Base-by-base conservation (phyloP, 495 filamentous ascomycete species). In the Aspergillus saccharolyticus region DNA sequence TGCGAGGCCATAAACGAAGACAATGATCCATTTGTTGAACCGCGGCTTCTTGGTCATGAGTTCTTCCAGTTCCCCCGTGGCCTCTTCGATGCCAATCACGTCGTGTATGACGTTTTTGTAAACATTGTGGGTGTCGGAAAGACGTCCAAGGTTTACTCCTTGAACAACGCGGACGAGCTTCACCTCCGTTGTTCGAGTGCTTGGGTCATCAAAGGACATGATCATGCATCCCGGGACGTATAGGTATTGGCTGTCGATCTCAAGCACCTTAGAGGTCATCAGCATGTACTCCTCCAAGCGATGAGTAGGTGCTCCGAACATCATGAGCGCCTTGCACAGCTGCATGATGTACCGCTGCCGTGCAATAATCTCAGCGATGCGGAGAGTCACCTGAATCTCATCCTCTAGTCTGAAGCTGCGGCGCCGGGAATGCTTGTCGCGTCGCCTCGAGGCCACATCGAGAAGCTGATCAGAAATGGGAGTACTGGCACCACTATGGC, bases 91-190 rank as follows among this genome's bases (percentile, higher is more conserved):
- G 19, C 87, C 84, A 44, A 93, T 85, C 17, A 85, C 76, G 67
- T 96, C 91, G 66, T 96, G 90, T 8, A 96, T 83, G 16, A 96
- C 89, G 59, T 90, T 85, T 67, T 96, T 96, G 74, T 96, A 97
- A 33, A 96, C 83, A 44, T 88, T 82, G 65, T 96, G 90, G 9
- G 85, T 84, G 60, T 95, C 90, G 3, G 87, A 79, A 10, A 96
- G 78, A 47, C 86, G 89, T 9, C 89, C 88, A 1, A 97, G 78
- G 70, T 97, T 87, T 21, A 97, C 78, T 1, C 89, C 89, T 67
- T 90, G 88, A 1, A 69, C 70, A 2, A 83, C 77, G 10, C 88
- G 84, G 17, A 97, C 85, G 25, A 97, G 82, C 67, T 93, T 92
- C 52, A 96, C 86, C 65, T 96, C 91, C 9, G 90, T 89, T 1